Conservation (phyloP, 2,329 filamentous ascomycete genomes). For the Ustilaginoidea virens region DNA sequence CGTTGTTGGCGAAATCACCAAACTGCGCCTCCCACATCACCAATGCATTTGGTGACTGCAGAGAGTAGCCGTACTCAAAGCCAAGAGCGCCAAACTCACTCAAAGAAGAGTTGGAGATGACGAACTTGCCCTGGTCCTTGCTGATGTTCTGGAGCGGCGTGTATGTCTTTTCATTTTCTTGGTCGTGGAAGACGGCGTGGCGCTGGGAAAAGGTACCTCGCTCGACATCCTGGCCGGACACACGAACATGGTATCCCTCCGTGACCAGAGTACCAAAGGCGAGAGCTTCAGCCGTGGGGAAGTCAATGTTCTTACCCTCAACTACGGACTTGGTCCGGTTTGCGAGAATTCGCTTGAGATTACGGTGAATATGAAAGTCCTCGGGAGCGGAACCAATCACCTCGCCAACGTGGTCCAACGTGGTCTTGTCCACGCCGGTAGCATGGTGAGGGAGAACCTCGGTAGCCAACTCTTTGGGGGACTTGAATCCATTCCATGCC, state of each 20-base stretch:
- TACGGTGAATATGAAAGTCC: constrained; percentile 79
- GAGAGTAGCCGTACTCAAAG: constrained; percentile 96
- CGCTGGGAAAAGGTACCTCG: constrained; percentile 98
- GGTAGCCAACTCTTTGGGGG: constrained; percentile 88
- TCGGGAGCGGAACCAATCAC: constrained; percentile 68
- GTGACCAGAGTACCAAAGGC: constrained; percentile 83
- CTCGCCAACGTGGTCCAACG: constrained; percentile 67
- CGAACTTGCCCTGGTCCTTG: constrained; percentile 87
- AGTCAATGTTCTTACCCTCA: constrained; percentile 92
- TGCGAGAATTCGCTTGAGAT: constrained; percentile 87
- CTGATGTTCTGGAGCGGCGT: constrained; percentile 81
- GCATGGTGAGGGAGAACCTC: constrained; percentile 87
- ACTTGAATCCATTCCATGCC: constrained; percentile 99
- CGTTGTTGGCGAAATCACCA: constrained; percentile 98
- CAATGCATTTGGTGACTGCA: constrained; percentile 89
- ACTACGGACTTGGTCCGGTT: constrained; percentile 83
- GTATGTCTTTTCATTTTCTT: constrained; percentile 84
- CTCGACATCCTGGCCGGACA: constrained; percentile 97
- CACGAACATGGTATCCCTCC: constrained; percentile 92
- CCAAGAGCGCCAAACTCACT: constrained; percentile 61
- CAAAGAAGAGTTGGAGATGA: constrained; percentile 90
- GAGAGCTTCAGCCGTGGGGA: constrained; percentile 90
- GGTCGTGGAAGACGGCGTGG: constrained; percentile 93
- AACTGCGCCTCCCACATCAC: constrained; percentile 99
- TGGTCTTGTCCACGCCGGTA: constrained; percentile 60